phyloP scores from a whole-genome alignment of 2,329 filamentous ascomycete genomes.

The Nemania sp. region DNA sequence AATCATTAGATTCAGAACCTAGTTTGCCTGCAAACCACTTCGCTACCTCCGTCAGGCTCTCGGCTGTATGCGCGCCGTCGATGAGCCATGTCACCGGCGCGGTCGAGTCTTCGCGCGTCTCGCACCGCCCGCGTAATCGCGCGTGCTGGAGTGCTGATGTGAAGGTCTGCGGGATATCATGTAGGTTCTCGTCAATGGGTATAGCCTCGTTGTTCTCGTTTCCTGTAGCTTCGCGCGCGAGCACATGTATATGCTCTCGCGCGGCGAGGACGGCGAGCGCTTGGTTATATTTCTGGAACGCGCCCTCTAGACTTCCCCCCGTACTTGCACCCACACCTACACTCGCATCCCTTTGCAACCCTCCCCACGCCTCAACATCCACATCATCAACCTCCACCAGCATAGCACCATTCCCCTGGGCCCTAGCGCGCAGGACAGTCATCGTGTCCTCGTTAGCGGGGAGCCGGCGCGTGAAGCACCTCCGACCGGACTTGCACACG shows the following conservation, averaged over 20 bases:
- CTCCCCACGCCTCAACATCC: conserved; percentile 47
- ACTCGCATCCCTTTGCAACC: too few relatives aligned
- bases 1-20: background rate
- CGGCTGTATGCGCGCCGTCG: conserved; percentile 85
- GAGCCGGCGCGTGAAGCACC: conserved; percentile 64
- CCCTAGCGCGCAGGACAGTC: conserved; percentile 61
- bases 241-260: conserved; percentile 55
- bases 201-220: background rate
- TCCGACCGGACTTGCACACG: conserved; percentile 71
- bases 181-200: conserved; percentile 23
- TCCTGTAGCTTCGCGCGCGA: conserved; percentile 11
- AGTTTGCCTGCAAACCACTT: conserved; percentile 69
- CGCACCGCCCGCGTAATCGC: conserved; percentile 75
- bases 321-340: conserved; percentile 34
- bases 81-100: conserved; percentile 72
- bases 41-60: conserved; percentile 77
- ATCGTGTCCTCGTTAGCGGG: conserved; percentile 33
- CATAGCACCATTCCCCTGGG: conserved; percentile 56
- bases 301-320: conserved; percentile 48
- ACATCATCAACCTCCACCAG: conserved; percentile 48
- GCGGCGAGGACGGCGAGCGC: conserved; percentile 60
- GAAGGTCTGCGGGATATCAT: conserved; percentile 57
- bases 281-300: conserved; percentile 62
- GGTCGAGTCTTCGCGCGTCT: conserved; percentile 54
- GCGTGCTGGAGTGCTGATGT: conserved; percentile 67